phyloP scores from a whole-genome alignment of 2,329 filamentous ascomycete species.

The Penicillium sumatraense region DNA sequence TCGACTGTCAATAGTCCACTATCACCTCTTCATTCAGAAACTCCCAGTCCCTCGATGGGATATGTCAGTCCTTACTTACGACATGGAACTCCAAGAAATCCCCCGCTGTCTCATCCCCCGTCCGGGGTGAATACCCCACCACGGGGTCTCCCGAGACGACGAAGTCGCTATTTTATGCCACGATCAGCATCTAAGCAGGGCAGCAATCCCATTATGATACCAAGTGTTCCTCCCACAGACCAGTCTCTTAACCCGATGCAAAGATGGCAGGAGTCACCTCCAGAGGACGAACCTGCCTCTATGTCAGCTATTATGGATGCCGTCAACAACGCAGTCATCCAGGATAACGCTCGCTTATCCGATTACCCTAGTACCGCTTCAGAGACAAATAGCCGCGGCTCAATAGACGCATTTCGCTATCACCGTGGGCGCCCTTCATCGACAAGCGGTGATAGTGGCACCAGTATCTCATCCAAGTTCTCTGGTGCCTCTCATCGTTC shows the following conservation, averaged over 20 bases:
- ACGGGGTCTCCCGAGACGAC: conserved; percentile 20
- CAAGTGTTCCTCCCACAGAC: neutral
- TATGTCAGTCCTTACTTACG: neutral
- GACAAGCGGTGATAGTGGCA: conserved; percentile 5
- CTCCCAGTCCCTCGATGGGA: neutral
- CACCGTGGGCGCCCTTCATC: conserved; percentile 13
- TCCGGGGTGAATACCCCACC: conserved; percentile 2
- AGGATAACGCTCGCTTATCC: neutral
- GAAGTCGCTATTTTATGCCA: conserved; percentile 17
- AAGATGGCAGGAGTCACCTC: conserved; percentile 21
- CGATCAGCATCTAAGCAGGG: neutral
- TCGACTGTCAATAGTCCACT: conserved; percentile 1
- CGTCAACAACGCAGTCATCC: conserved; percentile 7
- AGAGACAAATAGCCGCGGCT: neutral
- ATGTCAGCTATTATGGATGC: conserved; percentile 18
- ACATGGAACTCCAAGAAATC: neutral
- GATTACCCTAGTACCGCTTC: neutral
- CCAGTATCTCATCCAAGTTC: conserved; percentile 7
- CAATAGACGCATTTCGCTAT: conserved; percentile 4
- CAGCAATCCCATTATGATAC: neutral
- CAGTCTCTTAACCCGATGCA: conserved; percentile 15
- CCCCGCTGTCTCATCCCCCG: neutral
- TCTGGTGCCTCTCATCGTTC: conserved; percentile 1
- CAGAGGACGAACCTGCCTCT: conserved; percentile 18
- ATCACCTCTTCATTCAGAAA: neutral